phyloP scores from a whole-genome alignment of 495 filamentous ascomycete genomes.

The Letharia columbiana region DNA sequence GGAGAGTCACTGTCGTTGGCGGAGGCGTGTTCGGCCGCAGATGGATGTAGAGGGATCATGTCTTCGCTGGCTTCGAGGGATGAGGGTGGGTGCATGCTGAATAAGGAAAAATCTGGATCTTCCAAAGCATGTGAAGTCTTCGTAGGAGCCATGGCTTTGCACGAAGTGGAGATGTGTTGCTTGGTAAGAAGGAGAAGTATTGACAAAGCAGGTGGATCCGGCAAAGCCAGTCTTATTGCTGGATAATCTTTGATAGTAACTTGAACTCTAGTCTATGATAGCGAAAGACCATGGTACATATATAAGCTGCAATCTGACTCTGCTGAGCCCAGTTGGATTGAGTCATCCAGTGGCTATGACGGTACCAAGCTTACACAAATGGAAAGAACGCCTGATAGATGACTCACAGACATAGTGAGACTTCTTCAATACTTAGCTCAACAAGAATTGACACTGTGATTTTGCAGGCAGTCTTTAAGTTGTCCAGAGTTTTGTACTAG shows the following conservation, averaged over 20 bases:
- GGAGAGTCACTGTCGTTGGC: constrained; percentile 7
- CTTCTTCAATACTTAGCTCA: neutral
- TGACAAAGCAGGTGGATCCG: neutral
- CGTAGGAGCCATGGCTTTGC: neutral
- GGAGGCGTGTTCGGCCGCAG: neutral
- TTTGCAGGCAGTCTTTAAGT: neutral
- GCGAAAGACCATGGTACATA: neutral
- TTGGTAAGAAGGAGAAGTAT: neutral
- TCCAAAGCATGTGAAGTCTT: neutral
- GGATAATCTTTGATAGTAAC: neutral
- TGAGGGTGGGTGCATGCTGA: neutral
- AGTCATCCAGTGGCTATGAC: neutral
- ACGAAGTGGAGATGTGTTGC: neutral
- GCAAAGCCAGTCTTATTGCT: neutral
- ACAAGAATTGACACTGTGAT: neutral
- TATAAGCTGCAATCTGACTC: neutral
- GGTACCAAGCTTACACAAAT: neutral
- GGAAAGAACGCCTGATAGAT: neutral
- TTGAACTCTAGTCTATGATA: too few relatives aligned
- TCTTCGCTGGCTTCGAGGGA: neutral
- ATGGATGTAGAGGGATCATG: constrained; percentile 11
- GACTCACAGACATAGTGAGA: neutral
- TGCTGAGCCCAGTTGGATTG: neutral
- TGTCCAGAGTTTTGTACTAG: too few relatives aligned
- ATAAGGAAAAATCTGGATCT: neutral